These are phyloP conservation scores for Aspergillus sergii DNA, from an alignment of 2,329 filamentous ascomycete genomes.

Conservation along the genomic window DNA sequence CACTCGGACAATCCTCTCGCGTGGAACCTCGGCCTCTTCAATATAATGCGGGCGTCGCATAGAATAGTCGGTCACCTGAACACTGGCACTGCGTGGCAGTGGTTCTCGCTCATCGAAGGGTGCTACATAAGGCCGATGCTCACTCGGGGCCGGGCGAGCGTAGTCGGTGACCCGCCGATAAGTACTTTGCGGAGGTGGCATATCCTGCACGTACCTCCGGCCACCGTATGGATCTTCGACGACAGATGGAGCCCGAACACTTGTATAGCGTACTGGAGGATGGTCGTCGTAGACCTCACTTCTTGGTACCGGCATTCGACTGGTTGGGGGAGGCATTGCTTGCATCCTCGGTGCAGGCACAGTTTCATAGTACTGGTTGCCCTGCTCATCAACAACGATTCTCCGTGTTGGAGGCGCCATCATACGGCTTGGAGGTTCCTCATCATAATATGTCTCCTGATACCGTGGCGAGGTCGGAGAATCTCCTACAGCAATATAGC, in stretches of 20 bases:
- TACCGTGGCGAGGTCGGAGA: constrained; percentile 40
- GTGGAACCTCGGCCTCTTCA: constrained; percentile 67
- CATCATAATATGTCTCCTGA: constrained; percentile 46
- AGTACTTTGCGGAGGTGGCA: constrained; percentile 45
- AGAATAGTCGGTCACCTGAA: constrained; percentile 46
- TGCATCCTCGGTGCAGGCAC: constrained; percentile 43
- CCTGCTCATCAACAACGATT: constrained; percentile 80
- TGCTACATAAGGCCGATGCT: constrained; percentile 36
- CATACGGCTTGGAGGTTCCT: constrained; percentile 46
- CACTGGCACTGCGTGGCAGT: constrained; percentile 41
- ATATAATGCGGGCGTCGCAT: constrained; percentile 46
- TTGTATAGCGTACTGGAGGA: constrained; percentile 32
- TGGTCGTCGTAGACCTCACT: constrained; percentile 39
- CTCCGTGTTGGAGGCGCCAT: constrained; percentile 62
- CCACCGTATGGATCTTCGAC: constrained; percentile 45
- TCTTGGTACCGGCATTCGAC: constrained; percentile 32
- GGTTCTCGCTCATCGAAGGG: constrained; percentile 38
- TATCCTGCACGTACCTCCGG: constrained; percentile 46
- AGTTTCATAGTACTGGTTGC: constrained; percentile 73
- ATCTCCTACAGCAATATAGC: constrained; percentile 40
- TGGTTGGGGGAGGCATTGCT: constrained; percentile 37
- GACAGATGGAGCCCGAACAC: constrained; percentile 45
- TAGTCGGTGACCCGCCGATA: constrained; percentile 47
- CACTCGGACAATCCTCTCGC: constrained; percentile 59
- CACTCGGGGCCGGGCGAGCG: constrained; percentile 31